Evolutionary conservation across 805 yeast species (phyloP), one percentile per base, ranked within the genome.

Genomic region (Nakazawaea molendinolei): DNA sequence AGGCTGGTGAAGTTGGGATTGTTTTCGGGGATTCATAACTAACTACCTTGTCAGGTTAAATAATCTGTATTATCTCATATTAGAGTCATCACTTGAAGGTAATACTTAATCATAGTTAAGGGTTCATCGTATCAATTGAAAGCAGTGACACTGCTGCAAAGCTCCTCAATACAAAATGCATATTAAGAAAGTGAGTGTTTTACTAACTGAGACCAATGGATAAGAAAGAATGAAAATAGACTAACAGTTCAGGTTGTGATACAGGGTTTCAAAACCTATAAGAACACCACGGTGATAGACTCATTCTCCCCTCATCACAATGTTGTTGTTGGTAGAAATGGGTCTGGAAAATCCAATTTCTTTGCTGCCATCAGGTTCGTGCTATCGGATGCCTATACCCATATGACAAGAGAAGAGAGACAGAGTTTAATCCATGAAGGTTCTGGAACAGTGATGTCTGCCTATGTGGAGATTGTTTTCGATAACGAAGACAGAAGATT

Each of bases 311-410:
- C 95, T 0, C 75, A 76, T 37, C 82, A 80, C 51, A 90, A 90
- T 59, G 94, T 90, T 15, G 77, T 83, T 12, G 86, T 89, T 22
- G 97, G 97, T 2, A 64, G 95, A 34, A 89, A 89, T 58, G 97
- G 97, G n/a, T 84, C 95, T 7, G 98, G 98, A 7, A 90, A 92
- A 55, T 85, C 95, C 27, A 90, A 92, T 56, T 83, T 90, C 60
- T 92, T 90, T 56, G 87, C 95, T 12, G 97, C 98, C 8, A 83
- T 90, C 39, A 67, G 97, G 43, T 92, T 89, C 60, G 97, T 87
- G 8, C 58, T 92, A 15, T 80, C 95, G 31, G 97, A 90, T 53
- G 94, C 90, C 23, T 86, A 84, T 54, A 80, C 85, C 3, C 82
- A 86, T 52, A 71, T 89, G 79, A 67, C 79, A 17, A 63, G 90